These are phyloP conservation scores for Yamadazyma songkhlaensis DNA, from an alignment of 1,139 yeast species.

Conservation along the genomic window DNA sequence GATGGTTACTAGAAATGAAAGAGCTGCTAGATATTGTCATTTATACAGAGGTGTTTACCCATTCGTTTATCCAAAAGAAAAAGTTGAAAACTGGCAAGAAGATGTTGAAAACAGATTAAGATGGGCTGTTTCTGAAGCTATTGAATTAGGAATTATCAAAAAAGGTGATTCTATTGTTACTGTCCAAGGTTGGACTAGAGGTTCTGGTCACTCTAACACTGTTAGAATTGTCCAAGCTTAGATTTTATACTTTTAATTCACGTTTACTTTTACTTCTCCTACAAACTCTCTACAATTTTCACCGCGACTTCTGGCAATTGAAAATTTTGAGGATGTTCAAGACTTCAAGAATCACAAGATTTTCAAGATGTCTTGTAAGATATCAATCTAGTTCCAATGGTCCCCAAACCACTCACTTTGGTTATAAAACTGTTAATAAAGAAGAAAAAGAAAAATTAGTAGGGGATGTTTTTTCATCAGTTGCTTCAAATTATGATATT, in stretches of 20 bases:
- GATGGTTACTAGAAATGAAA: conserved; percentile 95
- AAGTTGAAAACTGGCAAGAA: conserved; percentile 86
- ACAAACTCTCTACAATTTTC: too few species aligned
- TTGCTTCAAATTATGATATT: conserved; percentile 88
- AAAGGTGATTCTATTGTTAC: conserved; percentile 91
- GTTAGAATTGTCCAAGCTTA: conserved; percentile 69
- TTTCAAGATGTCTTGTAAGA: not conserved
- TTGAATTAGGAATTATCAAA: conserved; percentile 77
- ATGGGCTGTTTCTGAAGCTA: conserved; percentile 91
- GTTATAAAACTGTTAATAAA: conserved; percentile 79
- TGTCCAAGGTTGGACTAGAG: conserved; percentile 99
- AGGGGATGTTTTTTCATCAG: conserved; percentile 87
- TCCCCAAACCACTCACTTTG: conserved; percentile 76
- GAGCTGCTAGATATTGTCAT: conserved; percentile 93
- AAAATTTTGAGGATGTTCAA: not conserved
- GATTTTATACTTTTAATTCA: conserved; percentile 6
- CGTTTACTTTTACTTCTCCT: not conserved
- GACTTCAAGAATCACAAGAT: not conserved
- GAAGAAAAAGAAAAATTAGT: conserved; percentile 85
- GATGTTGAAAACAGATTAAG: conserved; percentile 95
- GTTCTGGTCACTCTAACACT: conserved; percentile 98
- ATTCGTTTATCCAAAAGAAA: conserved; percentile 70
- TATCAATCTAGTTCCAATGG: conserved; percentile 2
- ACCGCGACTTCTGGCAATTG: too few species aligned
- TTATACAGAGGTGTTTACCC: conserved; percentile 99